These are phyloP conservation scores for Hypoxylon cercidicola DNA, from an alignment of 495 filamentous ascomycete genomes.

Conservation along the genomic window DNA sequence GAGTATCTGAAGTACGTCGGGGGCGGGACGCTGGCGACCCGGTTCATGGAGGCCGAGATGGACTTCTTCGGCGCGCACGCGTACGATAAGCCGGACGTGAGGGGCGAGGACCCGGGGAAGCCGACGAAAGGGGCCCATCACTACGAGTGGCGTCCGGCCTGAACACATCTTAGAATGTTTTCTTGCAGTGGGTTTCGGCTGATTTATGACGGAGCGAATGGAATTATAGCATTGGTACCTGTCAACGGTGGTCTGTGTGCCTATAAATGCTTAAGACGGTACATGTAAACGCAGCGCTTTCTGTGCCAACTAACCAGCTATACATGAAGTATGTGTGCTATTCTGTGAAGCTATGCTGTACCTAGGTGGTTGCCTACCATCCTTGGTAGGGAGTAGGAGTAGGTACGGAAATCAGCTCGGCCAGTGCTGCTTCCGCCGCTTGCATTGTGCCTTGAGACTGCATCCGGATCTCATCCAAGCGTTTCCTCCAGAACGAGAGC, in stretches of 20 bases:
- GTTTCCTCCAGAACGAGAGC: slow-evolving; percentile 6
- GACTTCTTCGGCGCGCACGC: slow-evolving; percentile 80
- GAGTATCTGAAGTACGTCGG: slow-evolving; percentile 75
- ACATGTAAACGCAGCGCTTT: too few species aligned
- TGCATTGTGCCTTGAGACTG: not conserved
- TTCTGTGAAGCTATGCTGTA: too few species aligned
- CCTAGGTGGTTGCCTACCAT: too few species aligned
- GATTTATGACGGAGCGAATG: too few species aligned
- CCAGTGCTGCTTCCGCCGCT: not conserved
- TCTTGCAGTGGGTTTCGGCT: too few species aligned
- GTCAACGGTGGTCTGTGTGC: too few species aligned
- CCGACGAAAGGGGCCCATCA: slow-evolving; percentile 64
- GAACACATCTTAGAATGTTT: too few species aligned
- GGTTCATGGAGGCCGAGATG: slow-evolving; percentile 80
- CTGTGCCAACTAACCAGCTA: too few species aligned
- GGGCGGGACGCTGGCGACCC: slow-evolving; percentile 62
- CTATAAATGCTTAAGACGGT: too few species aligned
- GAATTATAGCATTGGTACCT: slow-evolving; percentile 11
- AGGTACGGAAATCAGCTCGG: too few species aligned
- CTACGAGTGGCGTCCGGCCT: slow-evolving; percentile 67
- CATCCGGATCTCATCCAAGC: not conserved
- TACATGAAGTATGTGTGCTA: too few species aligned
- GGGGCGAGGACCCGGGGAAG: slow-evolving; percentile 54
- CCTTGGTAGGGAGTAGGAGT: too few species aligned
- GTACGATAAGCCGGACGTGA: slow-evolving; percentile 64